Evolutionary conservation across 2,329 filamentous ascomycete species (phyloP), one percentile per base, ranked within the genome.

Genomic region (Clonostachys chloroleuca): DNA sequence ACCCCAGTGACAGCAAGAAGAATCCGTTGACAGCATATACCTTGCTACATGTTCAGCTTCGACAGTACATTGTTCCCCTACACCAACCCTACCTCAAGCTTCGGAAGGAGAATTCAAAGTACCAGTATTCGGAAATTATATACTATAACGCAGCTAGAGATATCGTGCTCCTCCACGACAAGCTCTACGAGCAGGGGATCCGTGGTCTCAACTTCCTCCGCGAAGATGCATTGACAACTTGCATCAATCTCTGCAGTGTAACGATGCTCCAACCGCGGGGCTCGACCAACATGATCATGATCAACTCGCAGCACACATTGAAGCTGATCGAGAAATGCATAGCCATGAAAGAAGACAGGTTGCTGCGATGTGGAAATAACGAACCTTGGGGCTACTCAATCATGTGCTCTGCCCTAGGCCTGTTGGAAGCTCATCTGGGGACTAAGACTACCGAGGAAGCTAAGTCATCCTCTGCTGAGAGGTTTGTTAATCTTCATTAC

Each of bases 371-470:
- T 51, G 80, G 80, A 14, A 83, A 83, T 63, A 80, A 81, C 55
- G 80, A 84, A 56, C 80, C 80, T 0, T 83, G 80, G 80, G 78
- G 78, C 16, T 82, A 83, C 59, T 79, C 75, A 47, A 81, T 81
- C 58, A 80, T 83, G 75, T 83, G 79, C 53, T 77, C 79, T 4
- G 78, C 80, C 1, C 68, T 77, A 24, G 80, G 80, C 4, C 67
- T 84, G 10, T 66, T 83, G 20, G 78, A 83, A 59, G 76, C 78
- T 1, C 80, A 84, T 50, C 65, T 83, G 13, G 78, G 75, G 30
- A 73, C 73, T 49, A 83, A 82, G 65, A 73, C 78, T 8, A 59
- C 74, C 14, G 77, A 81, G 52, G 69, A 69, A 8, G 80, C 80
- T 48, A 83, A 82, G 60, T 78, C 78, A 5, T 73, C 74, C 6